Evolutionary conservation across 2,329 filamentous ascomycete species (phyloP), one percentile per base, ranked within the genome.

Genomic region (Curvularia sp.): DNA sequence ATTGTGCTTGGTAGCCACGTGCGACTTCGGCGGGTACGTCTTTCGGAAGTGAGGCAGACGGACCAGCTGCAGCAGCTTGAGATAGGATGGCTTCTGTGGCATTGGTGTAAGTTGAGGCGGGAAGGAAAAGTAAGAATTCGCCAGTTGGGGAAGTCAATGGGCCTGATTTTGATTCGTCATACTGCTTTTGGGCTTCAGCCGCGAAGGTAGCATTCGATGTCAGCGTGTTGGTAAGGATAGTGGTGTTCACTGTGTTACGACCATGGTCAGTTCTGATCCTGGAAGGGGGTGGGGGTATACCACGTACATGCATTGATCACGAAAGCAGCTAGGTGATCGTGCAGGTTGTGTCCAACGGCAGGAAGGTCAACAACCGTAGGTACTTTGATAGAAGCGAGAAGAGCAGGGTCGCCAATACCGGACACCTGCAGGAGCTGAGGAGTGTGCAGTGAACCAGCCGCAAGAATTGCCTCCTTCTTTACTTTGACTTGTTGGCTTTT

Each of bases 381-480:
- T 2, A 69, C 64, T 2, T 62, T 62, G 55, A 72, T 67, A 8
- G 49, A 60, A 28, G 57, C 53, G 3, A 72, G 66, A 4, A 67
- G 57, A 7, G 56, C 42, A 18, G 65, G 33, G 30, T 68, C 67
- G 28, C 70, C 70, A n/a, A 73, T 69, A 8, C 70, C 70, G 28
- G 68, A 71, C 1, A 70, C 58, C 31, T 72, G 70, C 10, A 73
- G 60, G 1, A 73, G 46, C 49, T 73, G 69, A 7, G 70, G 69
- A 1, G 68, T 68, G 49, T 70, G 68, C 7, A 73, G 30, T 22
- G 67, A 12, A 20, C 70, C 70, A 49, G 70, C 70, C 15, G 70
- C 64, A 13, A 72, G 38, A 18, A 73, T 65, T 13, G 61, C 68
- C 41, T 73, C 70, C 46, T 60, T 54, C 44, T 57, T 69, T 13